Percentiles rank a stretch among this genome's conserved stretches.
Evolutionary conservation across 2,329 filamentous ascomycete species (phyloP).

Genomic region (Clonostachys chloroleuca): DNA sequence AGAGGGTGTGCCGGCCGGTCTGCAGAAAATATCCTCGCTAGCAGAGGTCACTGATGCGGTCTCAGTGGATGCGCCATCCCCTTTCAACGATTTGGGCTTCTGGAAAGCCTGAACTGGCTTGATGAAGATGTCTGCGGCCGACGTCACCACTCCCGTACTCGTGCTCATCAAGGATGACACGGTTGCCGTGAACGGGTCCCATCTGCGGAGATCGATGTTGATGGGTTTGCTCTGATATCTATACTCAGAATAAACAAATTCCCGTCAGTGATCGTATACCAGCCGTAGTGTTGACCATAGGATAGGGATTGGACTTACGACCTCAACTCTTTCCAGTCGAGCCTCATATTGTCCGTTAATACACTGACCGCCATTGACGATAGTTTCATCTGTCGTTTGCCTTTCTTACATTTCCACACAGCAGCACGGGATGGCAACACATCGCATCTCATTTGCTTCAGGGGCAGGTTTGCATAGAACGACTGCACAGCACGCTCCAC

Average conservation of each 20-base stretch:
- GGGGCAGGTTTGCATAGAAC: conserved; percentile 29
- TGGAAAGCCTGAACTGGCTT: background rate
- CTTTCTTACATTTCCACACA: conserved; percentile 10
- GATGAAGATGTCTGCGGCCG: background rate
- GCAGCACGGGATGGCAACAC: conserved; percentile 39
- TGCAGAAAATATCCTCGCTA: no score
- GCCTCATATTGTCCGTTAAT: background rate
- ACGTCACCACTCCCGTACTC: background rate
- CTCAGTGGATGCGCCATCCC: background rate
- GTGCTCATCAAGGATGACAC: conserved; percentile 9
- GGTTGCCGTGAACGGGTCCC: conserved; percentile 21
- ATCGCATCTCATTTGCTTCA: conserved; percentile 25
- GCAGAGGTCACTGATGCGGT: no score
- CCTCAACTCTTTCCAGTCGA: conserved; percentile 36
- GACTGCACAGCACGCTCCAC: conserved; percentile 24
- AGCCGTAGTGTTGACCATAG: background rate
- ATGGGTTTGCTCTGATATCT: conserved; percentile 14
- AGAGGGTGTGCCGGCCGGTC: no score
- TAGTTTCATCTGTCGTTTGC: background rate
- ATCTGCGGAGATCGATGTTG: conserved; percentile 17
- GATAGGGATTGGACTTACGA: background rate
- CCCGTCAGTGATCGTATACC: background rate
- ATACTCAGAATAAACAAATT: background rate
- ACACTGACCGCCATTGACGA: background rate
- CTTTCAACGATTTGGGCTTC: background rate